Conservation (phyloP, 192 early-diverging fungal genomes). For the Entomortierella lignicola region DNA sequence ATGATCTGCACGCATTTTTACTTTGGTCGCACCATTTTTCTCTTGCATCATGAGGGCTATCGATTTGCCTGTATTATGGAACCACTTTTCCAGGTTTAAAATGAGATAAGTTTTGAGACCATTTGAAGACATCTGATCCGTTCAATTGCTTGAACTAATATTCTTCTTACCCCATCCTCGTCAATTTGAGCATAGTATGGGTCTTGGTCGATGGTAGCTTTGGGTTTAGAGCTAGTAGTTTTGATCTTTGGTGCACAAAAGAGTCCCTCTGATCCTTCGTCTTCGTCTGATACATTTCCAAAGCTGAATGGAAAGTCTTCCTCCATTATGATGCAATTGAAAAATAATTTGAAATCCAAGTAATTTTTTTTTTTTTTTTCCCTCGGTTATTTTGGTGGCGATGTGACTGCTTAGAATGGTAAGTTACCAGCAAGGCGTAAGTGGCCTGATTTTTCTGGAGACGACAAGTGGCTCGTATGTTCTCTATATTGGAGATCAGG, state of each 20-base stretch:
- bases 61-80: constrained; percentile 21
- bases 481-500: background rate
- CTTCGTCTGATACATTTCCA: constrained; percentile 30
- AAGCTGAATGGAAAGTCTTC: constrained; percentile 51
- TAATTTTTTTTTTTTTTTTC: constrained; percentile 1
- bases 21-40: constrained; percentile 44
- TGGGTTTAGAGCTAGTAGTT: background rate
- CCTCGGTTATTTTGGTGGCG: no score
- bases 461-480: background rate
- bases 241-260: constrained; percentile 37
- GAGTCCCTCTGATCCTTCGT: constrained; percentile 16
- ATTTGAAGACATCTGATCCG: no score
- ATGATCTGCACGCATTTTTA: constrained; percentile 48
- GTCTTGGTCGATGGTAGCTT: constrained; percentile 14
- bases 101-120: background rate
- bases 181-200: constrained; percentile 40
- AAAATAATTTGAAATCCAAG: background rate
- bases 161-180: constrained; percentile 25
- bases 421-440: no score
- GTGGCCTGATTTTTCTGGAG: background rate
- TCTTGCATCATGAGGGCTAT: constrained; percentile 31
- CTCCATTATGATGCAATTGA: constrained; percentile 2
- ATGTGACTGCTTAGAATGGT: no score
- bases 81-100: constrained; percentile 25
- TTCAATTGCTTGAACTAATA: background rate